phyloP scores from a whole-genome alignment of 106 monocot genomes.

The Dactylorhiza incarnata region DNA sequence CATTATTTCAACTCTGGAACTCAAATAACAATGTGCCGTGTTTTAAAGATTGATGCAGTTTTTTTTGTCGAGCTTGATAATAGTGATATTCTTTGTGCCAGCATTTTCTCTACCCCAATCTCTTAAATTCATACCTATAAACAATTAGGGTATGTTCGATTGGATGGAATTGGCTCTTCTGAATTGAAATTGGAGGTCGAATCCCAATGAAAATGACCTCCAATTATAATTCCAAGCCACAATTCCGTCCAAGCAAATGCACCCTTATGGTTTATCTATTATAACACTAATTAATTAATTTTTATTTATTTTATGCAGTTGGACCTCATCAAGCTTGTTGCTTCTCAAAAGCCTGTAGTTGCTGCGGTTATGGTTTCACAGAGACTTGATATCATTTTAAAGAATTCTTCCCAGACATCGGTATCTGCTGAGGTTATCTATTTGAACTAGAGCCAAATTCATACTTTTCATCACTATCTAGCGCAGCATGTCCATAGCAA shows the following conservation, averaged over 20 bases:
- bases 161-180: too few species aligned
- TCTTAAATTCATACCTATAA: too few species aligned
- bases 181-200: too few species aligned
- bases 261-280: not conserved
- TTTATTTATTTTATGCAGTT: slow-evolving; percentile 37
- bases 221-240: too few species aligned
- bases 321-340: slow-evolving; percentile 70
- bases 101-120: not conserved
- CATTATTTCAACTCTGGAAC: not conserved
- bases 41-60: not conserved
- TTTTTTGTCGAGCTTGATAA: not conserved
- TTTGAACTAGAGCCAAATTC: not conserved
- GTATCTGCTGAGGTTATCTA: slow-evolving; percentile 47
- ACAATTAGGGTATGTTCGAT: too few species aligned
- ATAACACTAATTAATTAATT: not conserved
- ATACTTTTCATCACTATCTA: slow-evolving; percentile 3
- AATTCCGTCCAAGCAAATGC: not conserved
- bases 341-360: slow-evolving; percentile 63
- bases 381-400: slow-evolving; percentile 43
- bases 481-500: not conserved
- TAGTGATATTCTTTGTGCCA: not conserved
- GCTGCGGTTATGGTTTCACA: slow-evolving; percentile 52
- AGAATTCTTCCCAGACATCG: slow-evolving; percentile 14
- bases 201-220: too few species aligned
- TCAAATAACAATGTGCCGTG: not conserved